These are phyloP conservation scores for Annulohypoxylon bovei DNA, from an alignment of 495 filamentous ascomycete genomes.

Conservation along the genomic window DNA sequence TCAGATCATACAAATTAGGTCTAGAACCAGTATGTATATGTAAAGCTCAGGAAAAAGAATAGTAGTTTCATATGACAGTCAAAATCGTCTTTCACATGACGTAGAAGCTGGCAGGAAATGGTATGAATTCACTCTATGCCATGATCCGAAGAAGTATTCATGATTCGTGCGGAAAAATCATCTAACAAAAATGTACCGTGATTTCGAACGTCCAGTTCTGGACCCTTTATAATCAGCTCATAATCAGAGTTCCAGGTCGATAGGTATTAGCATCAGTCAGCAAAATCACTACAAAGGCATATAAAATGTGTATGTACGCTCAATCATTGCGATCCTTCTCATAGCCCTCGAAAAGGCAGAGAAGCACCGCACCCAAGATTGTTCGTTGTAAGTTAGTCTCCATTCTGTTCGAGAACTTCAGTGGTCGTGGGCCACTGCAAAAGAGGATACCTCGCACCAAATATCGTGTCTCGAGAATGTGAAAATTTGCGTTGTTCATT, in stretches of 20 bases:
- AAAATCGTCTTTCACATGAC: too few relatives aligned
- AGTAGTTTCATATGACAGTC: not conserved
- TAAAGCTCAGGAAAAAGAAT: not conserved
- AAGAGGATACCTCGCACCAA: slow-evolving; percentile 55
- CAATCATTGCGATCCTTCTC: slow-evolving; percentile 66
- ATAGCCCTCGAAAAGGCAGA: slow-evolving; percentile 51
- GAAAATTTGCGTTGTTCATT: slow-evolving; percentile 64
- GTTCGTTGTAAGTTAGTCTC: slow-evolving; percentile 60
- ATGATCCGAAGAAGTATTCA: not conserved
- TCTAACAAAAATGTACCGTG: too few relatives aligned
- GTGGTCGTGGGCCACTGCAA: slow-evolving; percentile 57
- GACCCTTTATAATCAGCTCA: not conserved
- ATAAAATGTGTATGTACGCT: slow-evolving; percentile 54
- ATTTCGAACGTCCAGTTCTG: not conserved
- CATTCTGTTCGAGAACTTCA: slow-evolving; percentile 62
- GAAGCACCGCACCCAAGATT: slow-evolving; percentile 69
- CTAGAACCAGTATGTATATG: not conserved
- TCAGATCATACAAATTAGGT: not conserved
- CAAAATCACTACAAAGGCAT: not conserved
- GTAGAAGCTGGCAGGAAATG: too few relatives aligned
- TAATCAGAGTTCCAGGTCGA: not conserved
- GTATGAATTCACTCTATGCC: not conserved
- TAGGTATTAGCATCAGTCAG: not conserved
- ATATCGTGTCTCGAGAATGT: slow-evolving; percentile 61
- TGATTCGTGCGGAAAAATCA: not conserved